Base-by-base conservation (phyloP, 257 asterid genomes). In the Scutellaria baicalensis region DNA sequence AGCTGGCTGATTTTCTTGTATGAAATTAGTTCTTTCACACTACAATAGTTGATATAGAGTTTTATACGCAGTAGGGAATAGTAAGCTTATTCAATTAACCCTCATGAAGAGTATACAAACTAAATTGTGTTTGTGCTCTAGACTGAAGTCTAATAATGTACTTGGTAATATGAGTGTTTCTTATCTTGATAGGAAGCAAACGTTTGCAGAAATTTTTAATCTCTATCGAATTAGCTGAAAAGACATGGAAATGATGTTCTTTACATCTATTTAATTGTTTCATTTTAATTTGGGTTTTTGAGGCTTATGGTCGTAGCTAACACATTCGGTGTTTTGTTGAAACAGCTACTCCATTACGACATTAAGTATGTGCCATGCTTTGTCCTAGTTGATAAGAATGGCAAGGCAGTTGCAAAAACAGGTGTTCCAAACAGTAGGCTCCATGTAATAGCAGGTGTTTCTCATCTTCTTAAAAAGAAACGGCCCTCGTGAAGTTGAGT, bases 281-380 rank as follows among this genome's bases (percentile, higher is more conserved):
- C 2, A 0, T 35, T 44, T 44, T 6, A 12, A 12, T 31, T 43
- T 3, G 27, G 11, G 7, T 44, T 45, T n/a, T 39, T 63, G 33
- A 36, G 21, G 20, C 5, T 16, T 72, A 12, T 51, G 51, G 9
- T 14, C 17, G 14, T 52, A 33, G 38, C 57, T 72, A 48, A 72
- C 17, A 16, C 61, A 57, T 21, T 61, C 54, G 12, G 21, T 0
- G 21, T 73, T 1, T 75, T 36, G 6, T 44, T 47, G 27, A 43
- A 79, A 84, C 86, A 91, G 96, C 93, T 91, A 44, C 95, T 89
- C 40, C 85, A 89, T 72, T 91, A 89, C 60, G 93, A 89, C 84
- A 85, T 91, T 38, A 87, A 76, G 75, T 91, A 91, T 45, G 97
- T 91, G 66, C 96, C 97, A 14, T 89, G 97, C 85, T 89, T 91